These are phyloP conservation scores for Penicillium sp. DNA, from an alignment of 2,329 filamentous ascomycete genomes.

Conservation along the genomic window DNA sequence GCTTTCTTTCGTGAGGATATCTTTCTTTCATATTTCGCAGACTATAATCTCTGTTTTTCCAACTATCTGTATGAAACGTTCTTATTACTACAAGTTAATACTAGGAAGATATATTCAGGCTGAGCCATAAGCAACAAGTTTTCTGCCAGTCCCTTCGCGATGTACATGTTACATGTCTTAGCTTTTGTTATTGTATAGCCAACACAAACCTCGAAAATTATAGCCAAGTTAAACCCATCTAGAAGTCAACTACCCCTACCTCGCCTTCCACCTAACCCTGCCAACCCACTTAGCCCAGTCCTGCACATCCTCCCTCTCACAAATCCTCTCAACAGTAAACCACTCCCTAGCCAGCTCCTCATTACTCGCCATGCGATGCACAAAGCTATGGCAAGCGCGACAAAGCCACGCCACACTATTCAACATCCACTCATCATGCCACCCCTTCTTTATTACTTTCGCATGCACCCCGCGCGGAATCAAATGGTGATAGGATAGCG, in stretches of 20 bases:
- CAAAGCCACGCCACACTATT: slow-evolving; percentile 85
- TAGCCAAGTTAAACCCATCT: too few relatives aligned
- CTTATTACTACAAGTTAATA: neutral
- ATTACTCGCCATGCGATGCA: slow-evolving; percentile 71
- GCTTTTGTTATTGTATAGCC: neutral
- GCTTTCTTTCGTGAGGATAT: neutral
- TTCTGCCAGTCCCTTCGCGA: neutral
- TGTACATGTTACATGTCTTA: neutral
- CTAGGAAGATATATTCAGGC: neutral
- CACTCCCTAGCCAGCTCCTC: slow-evolving; percentile 73
- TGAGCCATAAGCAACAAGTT: neutral
- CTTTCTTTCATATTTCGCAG: neutral
- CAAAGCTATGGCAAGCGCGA: slow-evolving; percentile 76
- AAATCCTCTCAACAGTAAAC: slow-evolving; percentile 69
- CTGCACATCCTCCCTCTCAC: slow-evolving; percentile 68
- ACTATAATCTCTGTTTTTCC: neutral
- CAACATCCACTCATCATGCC: slow-evolving; percentile 72
- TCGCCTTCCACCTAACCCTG: slow-evolving; percentile 69
- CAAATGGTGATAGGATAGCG: slow-evolving; percentile 78
- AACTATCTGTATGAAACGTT: neutral
- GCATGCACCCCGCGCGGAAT: slow-evolving; percentile 76
- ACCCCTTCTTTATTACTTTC: slow-evolving; percentile 72
- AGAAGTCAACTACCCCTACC: slow-evolving; percentile 40
- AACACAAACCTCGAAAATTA: neutral
- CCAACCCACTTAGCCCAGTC: slow-evolving; percentile 71